A percentile compares a stretch with the other conserved stretches of the same genome.
Conservation (phyloP, 805 yeast genomes). For the Grigorovia transvaalensis region DNA sequence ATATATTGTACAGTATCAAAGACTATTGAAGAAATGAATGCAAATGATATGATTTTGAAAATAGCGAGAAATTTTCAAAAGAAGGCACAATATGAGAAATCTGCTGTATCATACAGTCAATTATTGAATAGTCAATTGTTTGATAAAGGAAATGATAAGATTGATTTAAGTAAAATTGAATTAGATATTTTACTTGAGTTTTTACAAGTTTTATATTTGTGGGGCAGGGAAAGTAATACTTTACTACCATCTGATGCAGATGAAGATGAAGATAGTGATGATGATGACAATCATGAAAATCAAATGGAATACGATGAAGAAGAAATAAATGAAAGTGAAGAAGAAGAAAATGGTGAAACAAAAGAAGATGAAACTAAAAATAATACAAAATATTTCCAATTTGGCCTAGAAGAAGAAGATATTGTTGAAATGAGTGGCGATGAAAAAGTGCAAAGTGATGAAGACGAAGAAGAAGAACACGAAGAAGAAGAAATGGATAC, state of each 20-base stretch:
- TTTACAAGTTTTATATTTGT: slow-evolving; percentile 2
- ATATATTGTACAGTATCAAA: not conserved
- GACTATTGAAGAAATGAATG: not conserved
- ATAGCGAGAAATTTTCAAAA: not conserved
- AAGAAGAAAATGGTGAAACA: slow-evolving; percentile 19
- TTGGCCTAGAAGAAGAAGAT: slow-evolving; percentile 20
- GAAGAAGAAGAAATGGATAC: not conserved
- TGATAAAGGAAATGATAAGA: not conserved
- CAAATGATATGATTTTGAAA: not conserved
- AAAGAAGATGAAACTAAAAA: slow-evolving; percentile 44
- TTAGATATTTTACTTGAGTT: slow-evolving; percentile 3
- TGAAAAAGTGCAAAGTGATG: slow-evolving; percentile 5
- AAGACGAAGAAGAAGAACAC: not conserved
- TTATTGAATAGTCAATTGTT: not conserved
- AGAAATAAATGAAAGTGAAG: slow-evolving; percentile 22
- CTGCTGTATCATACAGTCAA: not conserved
- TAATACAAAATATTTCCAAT: slow-evolving; percentile 13
- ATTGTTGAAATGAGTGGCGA: slow-evolving; percentile 3
- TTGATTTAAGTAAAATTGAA: not conserved
- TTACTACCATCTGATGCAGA: slow-evolving; percentile 5
- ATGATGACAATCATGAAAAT: slow-evolving; percentile 4
- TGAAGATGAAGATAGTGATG: slow-evolving; percentile 8
- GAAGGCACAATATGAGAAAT: not conserved
- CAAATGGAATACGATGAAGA: slow-evolving; percentile 9
- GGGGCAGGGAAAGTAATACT: slow-evolving; percentile 6